Base-by-base conservation (phyloP, 768 basidiomycete species). In the Ephemerocybe angulata region DNA sequence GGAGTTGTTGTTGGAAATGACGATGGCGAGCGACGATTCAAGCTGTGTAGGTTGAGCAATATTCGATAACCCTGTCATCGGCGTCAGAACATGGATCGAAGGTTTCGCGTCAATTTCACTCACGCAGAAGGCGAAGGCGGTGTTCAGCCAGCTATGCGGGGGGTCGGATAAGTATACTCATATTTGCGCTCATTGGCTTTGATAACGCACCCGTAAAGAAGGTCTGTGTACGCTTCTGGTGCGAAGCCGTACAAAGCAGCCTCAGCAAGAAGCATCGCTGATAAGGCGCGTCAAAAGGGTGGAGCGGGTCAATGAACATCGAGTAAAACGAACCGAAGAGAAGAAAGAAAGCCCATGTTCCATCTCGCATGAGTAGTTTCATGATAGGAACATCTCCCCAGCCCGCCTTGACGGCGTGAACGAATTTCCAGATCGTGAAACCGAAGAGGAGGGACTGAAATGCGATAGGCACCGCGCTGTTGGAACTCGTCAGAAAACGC, bases 301-400 rank as follows among this genome's bases (percentile, higher is more conserved):
- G 13, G 11, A 43, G 22, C 13, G 11, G 41, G 13, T 43, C 13
- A 37, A 22, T 17, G 13, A 24, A 46, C 10, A 25, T 24, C 12
- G 3, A 2, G 27, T 1, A n/a, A 29, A 33, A 50, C 64, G 51
- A 54, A 79, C 79, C 54, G 56, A 76, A 75, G 10, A 78, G 56
- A 3, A 73, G 42, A 31, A 75, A 44, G 61, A 75, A 78, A 2
- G 75, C 73, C 67, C 74, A 72, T 5, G 72, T 70, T 5, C 78
- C 73, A 62, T 80, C 79, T 21, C 72, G 70, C 60, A 76, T 65
- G 12, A 80, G 64, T 42, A 79, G 59, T 5, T 67, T 56, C 17
- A 76, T 60, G 10, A 79, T 60, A 0, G 74, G 77, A 1, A 71
- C 69, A 44, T 74, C 69, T 24, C 72, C 74, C 75, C 73, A 74